Evolutionary conservation across 2,329 filamentous ascomycete species (phyloP), one percentile per base, ranked within the genome.

Genomic region (Ceratocystis colombiana): DNA sequence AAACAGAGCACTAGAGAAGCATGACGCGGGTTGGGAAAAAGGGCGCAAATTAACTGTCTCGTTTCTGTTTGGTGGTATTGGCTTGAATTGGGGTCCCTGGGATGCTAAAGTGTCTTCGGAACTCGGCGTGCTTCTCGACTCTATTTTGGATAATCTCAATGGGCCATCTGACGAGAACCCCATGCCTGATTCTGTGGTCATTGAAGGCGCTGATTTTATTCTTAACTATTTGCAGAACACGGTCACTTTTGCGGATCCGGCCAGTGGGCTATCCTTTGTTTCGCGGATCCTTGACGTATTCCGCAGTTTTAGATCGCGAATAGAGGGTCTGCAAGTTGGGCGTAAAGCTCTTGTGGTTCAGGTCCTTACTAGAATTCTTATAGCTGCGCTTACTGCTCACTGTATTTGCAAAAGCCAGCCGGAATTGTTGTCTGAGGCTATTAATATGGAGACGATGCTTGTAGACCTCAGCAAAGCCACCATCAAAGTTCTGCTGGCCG

Each of bases 91-190:
- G 84, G 78, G 77, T 6, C 59, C 69, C 1, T 87, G 85, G 84
- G 76, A 83, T 69, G 80, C 81, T 8, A 77, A 77, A 41, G 78
- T 80, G 1, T 86, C 84, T 1, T 86, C 84, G 2, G 84, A 87
- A 70, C 70, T 87, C 22, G 84, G 84, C 1, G 76, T 86, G 48
- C 73, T 85, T n/a, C 75, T 85, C 67, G 84, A 87, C 72, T 83
- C 79, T 72, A 74, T 87, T 41, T 72, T 75, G 10, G 82, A 85
- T 44, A 76, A 80, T 59, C 67, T 76, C n/a, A 72, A 74, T 6
- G 67, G 67, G 8, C 33, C 20, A 2, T 62, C 33, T 7, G 61
- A 64, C 22, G 57, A 62, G 66, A 67, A 46, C 5, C 64, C 3
- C 66, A 70, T 69, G 8, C 71, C 68, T n/a, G 67, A 65, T 53